Conservation (phyloP, 1,139 yeast species). For the Sugiyamaella pinicola region DNA sequence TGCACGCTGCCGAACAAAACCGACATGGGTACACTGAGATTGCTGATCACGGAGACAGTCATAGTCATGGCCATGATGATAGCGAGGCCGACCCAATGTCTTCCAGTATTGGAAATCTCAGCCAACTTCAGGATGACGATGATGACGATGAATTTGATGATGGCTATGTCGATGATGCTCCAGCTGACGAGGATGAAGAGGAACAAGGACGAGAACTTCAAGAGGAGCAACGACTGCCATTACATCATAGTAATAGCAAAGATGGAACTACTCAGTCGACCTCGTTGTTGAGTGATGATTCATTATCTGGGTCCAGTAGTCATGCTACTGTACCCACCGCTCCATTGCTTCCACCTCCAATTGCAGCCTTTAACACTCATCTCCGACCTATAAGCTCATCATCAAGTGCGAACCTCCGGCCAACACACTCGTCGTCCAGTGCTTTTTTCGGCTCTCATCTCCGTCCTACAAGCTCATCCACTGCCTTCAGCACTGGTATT, state of each 20-base stretch:
- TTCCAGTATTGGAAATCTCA: neutral
- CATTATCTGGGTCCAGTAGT: constrained; percentile 6
- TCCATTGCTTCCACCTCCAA: neutral
- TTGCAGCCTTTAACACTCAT: neutral
- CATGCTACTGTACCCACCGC: neutral
- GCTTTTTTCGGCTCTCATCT: neutral
- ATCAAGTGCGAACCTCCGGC: neutral
- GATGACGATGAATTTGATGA: constrained; percentile 16
- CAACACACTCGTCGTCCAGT: constrained; percentile 1
- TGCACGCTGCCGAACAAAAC: constrained; percentile 7
- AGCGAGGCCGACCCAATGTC: neutral
- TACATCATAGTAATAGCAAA: neutral
- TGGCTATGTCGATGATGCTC: constrained; percentile 17
- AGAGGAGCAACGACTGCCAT: constrained; percentile 1
- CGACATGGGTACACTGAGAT: constrained; percentile 18
- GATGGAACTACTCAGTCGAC: constrained; percentile 11
- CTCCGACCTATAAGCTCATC: neutral
- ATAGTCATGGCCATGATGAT: neutral
- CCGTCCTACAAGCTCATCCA: constrained; percentile 2
- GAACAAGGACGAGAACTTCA: constrained; percentile 8
- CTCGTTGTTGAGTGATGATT: constrained; percentile 9
- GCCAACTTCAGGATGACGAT: constrained; percentile 12
- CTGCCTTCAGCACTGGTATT: neutral
- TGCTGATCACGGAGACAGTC: constrained; percentile 6
- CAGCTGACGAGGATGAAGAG: constrained; percentile 9